A percentile compares a stretch with the other conserved stretches of the same genome.
These are phyloP conservation scores for Fusarium brevicatenulatum DNA, from an alignment of 2,329 filamentous ascomycete species.

Conservation along the genomic window DNA sequence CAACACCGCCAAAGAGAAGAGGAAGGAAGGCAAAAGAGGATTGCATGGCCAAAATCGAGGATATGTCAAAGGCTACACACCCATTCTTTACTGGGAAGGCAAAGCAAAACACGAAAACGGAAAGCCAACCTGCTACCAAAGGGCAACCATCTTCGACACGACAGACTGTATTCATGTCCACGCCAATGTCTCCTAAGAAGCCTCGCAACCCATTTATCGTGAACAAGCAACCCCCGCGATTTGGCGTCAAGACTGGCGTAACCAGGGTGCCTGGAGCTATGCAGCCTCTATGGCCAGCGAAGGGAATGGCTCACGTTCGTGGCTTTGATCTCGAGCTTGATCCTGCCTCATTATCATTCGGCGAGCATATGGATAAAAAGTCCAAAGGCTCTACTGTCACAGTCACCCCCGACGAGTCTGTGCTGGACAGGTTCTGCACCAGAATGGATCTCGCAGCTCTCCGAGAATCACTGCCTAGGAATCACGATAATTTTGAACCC, in stretches of 20 bases:
- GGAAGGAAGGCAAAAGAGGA: constrained; percentile 38
- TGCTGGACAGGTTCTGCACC: constrained; percentile 49
- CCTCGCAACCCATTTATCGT: constrained; percentile 45
- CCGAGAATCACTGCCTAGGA: constrained; percentile 43
- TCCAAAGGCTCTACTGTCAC: constrained; percentile 60
- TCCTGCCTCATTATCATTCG: neutral
- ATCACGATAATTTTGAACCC: constrained; percentile 55
- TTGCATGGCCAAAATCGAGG: constrained; percentile 36
- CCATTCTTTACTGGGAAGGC: constrained; percentile 55
- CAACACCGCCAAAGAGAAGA: constrained; percentile 43
- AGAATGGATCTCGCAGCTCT: constrained; percentile 44
- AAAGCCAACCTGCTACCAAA: constrained; percentile 28
- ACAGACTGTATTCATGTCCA: constrained; percentile 61
- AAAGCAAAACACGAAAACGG: constrained; percentile 41
- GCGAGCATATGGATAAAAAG: constrained; percentile 51
- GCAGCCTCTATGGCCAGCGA: constrained; percentile 77
- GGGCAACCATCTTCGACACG: constrained; percentile 46
- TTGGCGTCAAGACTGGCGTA: constrained; percentile 56
- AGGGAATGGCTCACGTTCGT: constrained; percentile 71
- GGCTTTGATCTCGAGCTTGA: constrained; percentile 47
- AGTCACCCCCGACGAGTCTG: constrained; percentile 55
- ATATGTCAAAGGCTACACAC: constrained; percentile 49
- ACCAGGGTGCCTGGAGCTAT: constrained; percentile 73
- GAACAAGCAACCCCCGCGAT: constrained; percentile 51
- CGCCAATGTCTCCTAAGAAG: constrained; percentile 63